A percentile compares a stretch with the other conserved stretches of the same genome.
These are phyloP conservation scores for Auriscalpium orientale DNA, from an alignment of 768 basidiomycete species.

Conservation along the genomic window DNA sequence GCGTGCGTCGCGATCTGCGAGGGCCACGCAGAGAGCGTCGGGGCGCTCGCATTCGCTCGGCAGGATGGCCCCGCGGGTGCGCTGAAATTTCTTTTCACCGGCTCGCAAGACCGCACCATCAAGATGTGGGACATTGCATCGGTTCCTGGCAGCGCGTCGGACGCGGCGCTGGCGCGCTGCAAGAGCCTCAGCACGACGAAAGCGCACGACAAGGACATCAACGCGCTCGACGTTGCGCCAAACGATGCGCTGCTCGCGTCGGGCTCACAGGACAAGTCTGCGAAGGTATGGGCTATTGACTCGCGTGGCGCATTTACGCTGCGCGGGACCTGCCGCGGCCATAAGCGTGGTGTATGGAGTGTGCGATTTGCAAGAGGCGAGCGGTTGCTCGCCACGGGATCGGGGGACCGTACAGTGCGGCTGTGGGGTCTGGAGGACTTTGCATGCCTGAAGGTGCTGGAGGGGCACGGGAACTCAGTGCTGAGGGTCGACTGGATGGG, in stretches of 20 bases:
- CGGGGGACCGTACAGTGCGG: slow-evolving; percentile 91
- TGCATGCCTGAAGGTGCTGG: slow-evolving; percentile 91
- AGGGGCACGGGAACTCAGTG: slow-evolving; percentile 97
- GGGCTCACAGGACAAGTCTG: slow-evolving; percentile 93
- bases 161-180: slow-evolving; percentile 38
- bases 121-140: slow-evolving; percentile 94
- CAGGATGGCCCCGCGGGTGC: slow-evolving; percentile 27
- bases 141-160: slow-evolving; percentile 29
- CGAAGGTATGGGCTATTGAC: slow-evolving; percentile 79
- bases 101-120: slow-evolving; percentile 94
- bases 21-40: slow-evolving; percentile 91
- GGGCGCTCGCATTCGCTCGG: slow-evolving; percentile 80
- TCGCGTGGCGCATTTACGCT: slow-evolving; percentile 50
- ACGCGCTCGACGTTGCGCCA: slow-evolving; percentile 87
- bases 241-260: slow-evolving; percentile 85
- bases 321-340: slow-evolving; percentile 87
- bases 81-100: slow-evolving; percentile 78
- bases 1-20: slow-evolving; percentile 81
- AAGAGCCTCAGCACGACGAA: slow-evolving; percentile 78
- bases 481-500: slow-evolving; percentile 88
- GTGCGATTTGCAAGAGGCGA: slow-evolving; percentile 84
- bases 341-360: slow-evolving; percentile 94
- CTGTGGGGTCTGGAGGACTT: slow-evolving; percentile 94
- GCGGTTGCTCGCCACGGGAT: slow-evolving; percentile 83
- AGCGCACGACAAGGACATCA: slow-evolving; percentile 98